Percentiles rank a stretch among this genome's conserved stretches.
These are phyloP conservation scores for Prunus kanzakura DNA, from an alignment of 306 rosid genomes.

Conservation along the genomic window DNA sequence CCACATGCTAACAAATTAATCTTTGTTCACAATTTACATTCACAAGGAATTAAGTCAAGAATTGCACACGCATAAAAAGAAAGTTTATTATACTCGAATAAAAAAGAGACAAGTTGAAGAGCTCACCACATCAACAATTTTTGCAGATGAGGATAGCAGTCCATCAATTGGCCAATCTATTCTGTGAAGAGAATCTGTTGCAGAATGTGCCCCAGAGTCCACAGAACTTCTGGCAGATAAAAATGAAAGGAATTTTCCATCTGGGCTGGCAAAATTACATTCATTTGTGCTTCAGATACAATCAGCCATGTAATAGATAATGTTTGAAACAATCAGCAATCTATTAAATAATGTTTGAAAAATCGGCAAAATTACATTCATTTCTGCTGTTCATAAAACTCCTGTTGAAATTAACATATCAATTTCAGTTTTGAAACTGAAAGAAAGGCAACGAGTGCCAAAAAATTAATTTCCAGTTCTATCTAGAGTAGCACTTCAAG, in stretches of 20 bases:
- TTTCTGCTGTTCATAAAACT: background rate
- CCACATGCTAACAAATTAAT: background rate
- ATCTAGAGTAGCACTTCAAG: slow-evolving; percentile 6
- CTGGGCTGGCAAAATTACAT: slow-evolving; percentile 53
- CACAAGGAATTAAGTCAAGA: background rate
- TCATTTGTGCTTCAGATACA: slow-evolving; percentile 14
- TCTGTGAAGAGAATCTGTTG: slow-evolving; percentile 86
- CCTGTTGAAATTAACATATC: background rate
- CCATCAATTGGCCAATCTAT: slow-evolving; percentile 70
- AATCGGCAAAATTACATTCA: background rate
- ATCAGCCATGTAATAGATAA: slow-evolving; percentile 1
- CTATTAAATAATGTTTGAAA: background rate
- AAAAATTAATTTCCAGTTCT: too few relatives aligned
- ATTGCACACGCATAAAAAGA: background rate
- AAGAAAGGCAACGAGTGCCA: background rate
- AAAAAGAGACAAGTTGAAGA: slow-evolving; percentile 4
- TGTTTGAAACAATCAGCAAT: background rate
- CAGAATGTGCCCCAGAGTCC: slow-evolving; percentile 78
- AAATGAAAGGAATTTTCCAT: slow-evolving; percentile 73
- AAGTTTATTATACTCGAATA: background rate
- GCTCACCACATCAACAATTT: slow-evolving; percentile 64
- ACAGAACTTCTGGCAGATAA: slow-evolving; percentile 69
- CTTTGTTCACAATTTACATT: background rate
- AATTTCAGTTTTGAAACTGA: background rate
- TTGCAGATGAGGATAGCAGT: slow-evolving; percentile 31